Base-by-base conservation (phyloP, 2,329 filamentous ascomycete genomes). In the Gremmenia infestans region DNA sequence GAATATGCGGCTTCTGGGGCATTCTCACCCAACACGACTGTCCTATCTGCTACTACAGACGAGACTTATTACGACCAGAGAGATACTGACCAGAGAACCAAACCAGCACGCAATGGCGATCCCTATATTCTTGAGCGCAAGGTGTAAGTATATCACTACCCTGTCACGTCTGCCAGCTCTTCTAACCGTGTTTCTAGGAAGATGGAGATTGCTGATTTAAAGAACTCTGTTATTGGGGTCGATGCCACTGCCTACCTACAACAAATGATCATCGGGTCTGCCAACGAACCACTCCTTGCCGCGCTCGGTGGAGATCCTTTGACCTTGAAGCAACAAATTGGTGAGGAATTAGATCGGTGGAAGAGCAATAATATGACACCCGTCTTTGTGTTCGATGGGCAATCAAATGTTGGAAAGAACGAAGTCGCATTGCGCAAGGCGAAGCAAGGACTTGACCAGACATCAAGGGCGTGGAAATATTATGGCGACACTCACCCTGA, bases 221-320 rank as follows among this genome's bases (percentile, higher is more conserved):
- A 88, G 68, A 87, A 86, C 70, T 83, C 83, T 58, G 81, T 86
- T 53, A 81, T 97, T 66, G 92, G 87, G 62, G 85, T 97, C 67
- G 92, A 97, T 76, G 94, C 93, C 54, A 87, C 89, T 52, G 88
- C 95, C 73, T 97, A 94, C 72, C 82, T 99, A 61, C 81, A 87
- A 71, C 84, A 86, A 57, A 82, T 96, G 63, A 83, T 96, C 66
- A 83, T 87, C 68, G 82, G 80, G 55, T 81, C 84, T 28, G 86
- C 83, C 47, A 87, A 89, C 68, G 94, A 99, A 72, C 92, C 93
- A 43, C 85, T 99, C 36, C 81, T 97, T 36, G 85, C 91, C 54
- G 94, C 94, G 22, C 82, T 97, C 48, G 94, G 93, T 50, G 94
- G 94, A 56, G 81, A 93, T 59, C 94, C 93, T 2, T 84, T 89